phyloP scores from a whole-genome alignment of 345 rosid species.

The Syzygium grande region DNA sequence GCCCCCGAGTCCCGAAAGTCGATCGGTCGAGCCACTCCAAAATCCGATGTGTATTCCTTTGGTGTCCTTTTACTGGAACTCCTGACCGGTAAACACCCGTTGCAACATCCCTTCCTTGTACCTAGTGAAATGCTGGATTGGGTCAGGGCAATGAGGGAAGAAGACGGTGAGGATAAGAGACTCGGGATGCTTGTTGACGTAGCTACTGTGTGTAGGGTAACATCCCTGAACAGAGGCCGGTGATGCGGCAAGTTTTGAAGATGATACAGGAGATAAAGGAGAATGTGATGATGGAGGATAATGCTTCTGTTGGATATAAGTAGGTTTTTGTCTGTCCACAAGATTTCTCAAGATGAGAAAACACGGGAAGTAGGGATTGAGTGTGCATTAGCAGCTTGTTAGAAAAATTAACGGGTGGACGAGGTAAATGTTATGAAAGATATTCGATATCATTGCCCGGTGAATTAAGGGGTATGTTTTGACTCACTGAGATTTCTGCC shows the following conservation, averaged over 20 bases:
- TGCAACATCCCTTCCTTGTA: conserved; percentile 70
- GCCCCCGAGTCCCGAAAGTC: conserved; percentile 84
- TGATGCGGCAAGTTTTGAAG: conserved; percentile 84
- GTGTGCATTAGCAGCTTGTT: neutral
- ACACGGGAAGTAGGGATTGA: neutral
- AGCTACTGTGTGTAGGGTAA: conserved; percentile 74
- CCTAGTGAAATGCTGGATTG: conserved; percentile 78
- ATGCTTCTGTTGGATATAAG: conserved; percentile 10
- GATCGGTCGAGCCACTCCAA: conserved; percentile 41
- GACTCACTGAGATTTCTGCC: neutral
- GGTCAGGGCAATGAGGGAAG: conserved; percentile 72
- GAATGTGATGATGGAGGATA: conserved; percentile 32
- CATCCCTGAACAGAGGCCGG: conserved; percentile 83
- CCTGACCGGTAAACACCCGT: conserved; percentile 71
- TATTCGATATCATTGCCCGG: neutral
- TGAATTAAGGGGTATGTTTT: neutral
- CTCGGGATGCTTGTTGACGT: conserved; percentile 82
- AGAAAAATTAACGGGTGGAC: neutral
- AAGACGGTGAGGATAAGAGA: conserved; percentile 43
- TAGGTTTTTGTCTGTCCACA: neutral
- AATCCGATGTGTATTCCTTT: conserved; percentile 78
- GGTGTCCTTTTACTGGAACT: conserved; percentile 81
- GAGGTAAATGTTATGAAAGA: neutral
- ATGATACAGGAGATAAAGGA: conserved; percentile 87
- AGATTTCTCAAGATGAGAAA: neutral